Conservation (phyloP, 306 rosid species). For the Rubus parviflorus region DNA sequence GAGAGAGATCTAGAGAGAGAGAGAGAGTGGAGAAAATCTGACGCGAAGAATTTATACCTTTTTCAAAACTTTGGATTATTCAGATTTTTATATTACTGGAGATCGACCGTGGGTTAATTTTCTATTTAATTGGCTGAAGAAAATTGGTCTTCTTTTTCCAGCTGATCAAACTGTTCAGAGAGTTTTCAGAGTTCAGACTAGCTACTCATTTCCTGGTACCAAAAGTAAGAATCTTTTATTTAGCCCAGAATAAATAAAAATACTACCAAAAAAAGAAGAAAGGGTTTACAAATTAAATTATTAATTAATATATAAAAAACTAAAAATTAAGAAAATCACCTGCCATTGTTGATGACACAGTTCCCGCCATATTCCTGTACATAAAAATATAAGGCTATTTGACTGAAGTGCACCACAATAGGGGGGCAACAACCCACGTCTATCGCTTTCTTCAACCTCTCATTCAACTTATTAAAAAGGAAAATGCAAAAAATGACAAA, state of each 20-base stretch:
- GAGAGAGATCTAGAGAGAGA: neutral
- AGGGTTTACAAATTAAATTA: neutral
- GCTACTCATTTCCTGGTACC: neutral
- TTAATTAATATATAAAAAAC: neutral
- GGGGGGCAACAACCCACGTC: constrained; percentile 74
- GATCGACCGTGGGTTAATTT: constrained; percentile 6
- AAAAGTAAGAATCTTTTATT: constrained; percentile 17
- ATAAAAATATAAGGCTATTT: constrained; percentile 51
- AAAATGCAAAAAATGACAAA: neutral
- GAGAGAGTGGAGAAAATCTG: neutral
- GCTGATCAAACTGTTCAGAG: constrained; percentile 21
- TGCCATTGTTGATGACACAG: constrained; percentile 42
- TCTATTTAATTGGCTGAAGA: neutral
- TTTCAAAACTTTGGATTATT: constrained; percentile 17
- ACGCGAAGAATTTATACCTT: constrained; percentile 23
- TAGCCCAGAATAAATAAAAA: neutral
- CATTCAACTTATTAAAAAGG: constrained; percentile 16
- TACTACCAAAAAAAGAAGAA: neutral
- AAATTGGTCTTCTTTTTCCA: constrained; percentile 6
- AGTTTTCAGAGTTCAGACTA: constrained; percentile 16
- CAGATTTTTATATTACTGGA: constrained; percentile 8
- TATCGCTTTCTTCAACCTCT: constrained; percentile 45
- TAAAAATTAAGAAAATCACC: constrained; percentile 22
- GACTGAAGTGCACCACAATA: constrained; percentile 72
- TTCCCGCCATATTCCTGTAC: constrained; percentile 52